Conservation (phyloP, 306 rosid genomes). For the Citrullus amarus region DNA sequence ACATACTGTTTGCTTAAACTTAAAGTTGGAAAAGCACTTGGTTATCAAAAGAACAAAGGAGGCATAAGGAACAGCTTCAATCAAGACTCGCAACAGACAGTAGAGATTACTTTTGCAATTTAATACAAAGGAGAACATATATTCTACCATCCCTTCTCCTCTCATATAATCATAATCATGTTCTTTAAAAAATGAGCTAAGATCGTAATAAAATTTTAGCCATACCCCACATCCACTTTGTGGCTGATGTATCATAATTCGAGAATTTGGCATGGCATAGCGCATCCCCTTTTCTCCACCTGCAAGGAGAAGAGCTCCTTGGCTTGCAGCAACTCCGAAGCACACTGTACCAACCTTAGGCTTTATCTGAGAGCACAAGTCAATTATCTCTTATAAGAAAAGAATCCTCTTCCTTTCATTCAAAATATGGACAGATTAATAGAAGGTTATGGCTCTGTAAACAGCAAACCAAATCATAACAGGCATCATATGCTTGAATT, state of each 20-base stretch:
- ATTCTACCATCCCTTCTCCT: neutral
- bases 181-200: slow-evolving; percentile 1
- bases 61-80: neutral
- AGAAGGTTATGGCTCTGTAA: neutral
- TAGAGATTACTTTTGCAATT: neutral
- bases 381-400: neutral
- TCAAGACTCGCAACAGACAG: neutral
- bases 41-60: neutral
- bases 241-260: slow-evolving; percentile 96
- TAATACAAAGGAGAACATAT: neutral
- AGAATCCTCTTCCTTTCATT: neutral
- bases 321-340: slow-evolving; percentile 97
- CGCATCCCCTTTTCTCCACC: slow-evolving; percentile 99
- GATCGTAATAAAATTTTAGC: neutral
- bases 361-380: slow-evolving; percentile 57
- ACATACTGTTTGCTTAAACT: neutral
- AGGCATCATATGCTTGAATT: neutral
- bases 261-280: slow-evolving; percentile 91
- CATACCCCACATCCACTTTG: slow-evolving; percentile 90
- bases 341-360: slow-evolving; percentile 93
- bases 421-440: neutral
- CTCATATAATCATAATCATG: neutral
- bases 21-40: neutral
- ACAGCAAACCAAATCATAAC: neutral
- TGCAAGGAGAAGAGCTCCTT: slow-evolving; percentile 95